These are phyloP conservation scores for Xanthoparmelia taractica DNA, from an alignment of 495 filamentous ascomycete genomes.

Conservation along the genomic window DNA sequence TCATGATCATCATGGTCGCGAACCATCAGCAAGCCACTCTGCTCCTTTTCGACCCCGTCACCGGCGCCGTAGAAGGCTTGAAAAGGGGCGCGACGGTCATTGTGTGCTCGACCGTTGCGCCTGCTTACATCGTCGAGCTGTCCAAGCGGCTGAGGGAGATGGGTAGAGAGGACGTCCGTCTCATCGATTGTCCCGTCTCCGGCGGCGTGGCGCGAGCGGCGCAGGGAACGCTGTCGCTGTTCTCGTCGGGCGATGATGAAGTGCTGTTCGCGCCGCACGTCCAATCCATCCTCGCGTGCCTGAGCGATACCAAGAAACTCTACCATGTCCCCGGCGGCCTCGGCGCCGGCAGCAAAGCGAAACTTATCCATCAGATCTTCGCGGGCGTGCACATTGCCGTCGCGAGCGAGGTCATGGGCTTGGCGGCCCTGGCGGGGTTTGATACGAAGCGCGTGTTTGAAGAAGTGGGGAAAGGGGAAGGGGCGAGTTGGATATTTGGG, in stretches of 20 bases:
- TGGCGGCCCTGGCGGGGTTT: conserved; percentile 60
- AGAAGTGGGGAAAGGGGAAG: conserved; percentile 50
- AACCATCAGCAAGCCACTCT: conserved; percentile 60
- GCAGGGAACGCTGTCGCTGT: conserved; percentile 70
- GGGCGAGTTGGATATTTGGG: conserved; percentile 75
- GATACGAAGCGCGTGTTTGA: conserved; percentile 51
- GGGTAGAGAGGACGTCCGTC: conserved; percentile 54
- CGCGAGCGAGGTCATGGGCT: conserved; percentile 64
- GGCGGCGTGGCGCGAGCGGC: conserved; percentile 69
- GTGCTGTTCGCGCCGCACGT: conserved; percentile 46
- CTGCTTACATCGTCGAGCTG: conserved; percentile 56
- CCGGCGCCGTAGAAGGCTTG: conserved; percentile 49
- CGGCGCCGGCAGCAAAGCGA: conserved; percentile 77
- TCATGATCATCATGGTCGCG: conserved; percentile 74
- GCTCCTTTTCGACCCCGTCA: conserved; percentile 55
- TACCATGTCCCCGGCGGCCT: conserved; percentile 68
- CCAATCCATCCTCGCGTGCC: conserved; percentile 51
- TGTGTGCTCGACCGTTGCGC: conserved; percentile 68
- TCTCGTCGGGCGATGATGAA: conserved; percentile 56
- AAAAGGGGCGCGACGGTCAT: conserved; percentile 51
- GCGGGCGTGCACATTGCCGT: conserved; percentile 70
- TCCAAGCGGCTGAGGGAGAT: conserved; percentile 43
- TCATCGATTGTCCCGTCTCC: conserved; percentile 71
- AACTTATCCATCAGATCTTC: conserved; percentile 78
- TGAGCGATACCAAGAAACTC: conserved; percentile 51